Evolutionary conservation across 441 rosid species (phyloP), one percentile per base, ranked within the genome.

Genomic region (Aquilaria agallochum): DNA sequence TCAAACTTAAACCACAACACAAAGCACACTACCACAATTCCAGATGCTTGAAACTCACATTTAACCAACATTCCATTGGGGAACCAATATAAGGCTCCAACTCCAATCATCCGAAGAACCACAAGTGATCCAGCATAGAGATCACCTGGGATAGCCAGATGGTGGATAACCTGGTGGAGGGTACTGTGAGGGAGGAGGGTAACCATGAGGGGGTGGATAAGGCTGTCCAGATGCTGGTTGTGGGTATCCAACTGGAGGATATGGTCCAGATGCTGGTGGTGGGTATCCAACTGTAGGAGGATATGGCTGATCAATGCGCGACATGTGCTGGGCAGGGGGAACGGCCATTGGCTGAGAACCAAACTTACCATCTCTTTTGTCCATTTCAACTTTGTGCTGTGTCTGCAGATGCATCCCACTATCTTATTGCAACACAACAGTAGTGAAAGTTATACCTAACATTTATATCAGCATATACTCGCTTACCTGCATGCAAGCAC

Each of bases 401-500:
- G 99, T 95, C 97, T 95, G 78, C 55, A 76, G 54, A 55, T 44
- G 66, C 52, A 53, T 31, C 44, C 13, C 46, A 6, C 2, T 30
- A 55, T 5, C 42, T 36, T 36, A 8, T 36, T 3, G 1, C 1
- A 20, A 20, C 27, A 20, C 27, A 20, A 20, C 27, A 20, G 27
- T 20, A 20, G 27, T 20, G 27, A 20, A 20, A 20, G 27, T 20
- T 20, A 20, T 20, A 20, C 1, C 27, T 1, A 20, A 20, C 27
- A 20, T 20, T 20, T 20, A 20, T 20, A 20, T 20, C 27, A 20
- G 27, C 27, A 20, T 20, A 20, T 20, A 20, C 27, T 20, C 27
- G 27, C 55, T 11, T 82, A 90, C 98, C 95, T 93, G 99, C 99
- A 95, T 95, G 60, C 99, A 95, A 11, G 98, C 99, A 51, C 99